Percentiles rank a stretch among this genome's conserved stretches.
Conservation (phyloP, 495 filamentous ascomycete species). For the Immersiella caudata region DNA sequence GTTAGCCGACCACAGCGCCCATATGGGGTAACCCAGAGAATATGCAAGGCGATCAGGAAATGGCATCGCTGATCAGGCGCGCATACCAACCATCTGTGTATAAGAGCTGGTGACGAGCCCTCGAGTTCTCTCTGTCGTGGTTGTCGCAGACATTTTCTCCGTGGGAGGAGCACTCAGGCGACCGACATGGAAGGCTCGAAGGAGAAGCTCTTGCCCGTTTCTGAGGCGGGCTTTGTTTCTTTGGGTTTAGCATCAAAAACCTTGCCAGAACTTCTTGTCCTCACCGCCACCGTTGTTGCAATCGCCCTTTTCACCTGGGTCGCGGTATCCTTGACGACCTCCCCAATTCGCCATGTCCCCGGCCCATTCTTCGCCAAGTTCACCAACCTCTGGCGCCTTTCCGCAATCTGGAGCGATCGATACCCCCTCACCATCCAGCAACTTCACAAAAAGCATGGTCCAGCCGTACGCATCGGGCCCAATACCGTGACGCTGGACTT, state of each 20-base stretch:
- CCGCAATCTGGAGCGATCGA: conserved; percentile 29
- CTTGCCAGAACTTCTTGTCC: background rate
- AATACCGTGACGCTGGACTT: conserved; percentile 53
- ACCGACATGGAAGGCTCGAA: background rate
- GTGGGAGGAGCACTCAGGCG: no score
- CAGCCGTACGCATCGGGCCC: conserved; percentile 58
- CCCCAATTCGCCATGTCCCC: conserved; percentile 18
- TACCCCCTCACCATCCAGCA: conserved; percentile 32
- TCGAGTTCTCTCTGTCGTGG: no score
- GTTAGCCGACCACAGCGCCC: no score
- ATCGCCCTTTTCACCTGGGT: background rate
- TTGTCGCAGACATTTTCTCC: no score
- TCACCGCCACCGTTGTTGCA: background rate
- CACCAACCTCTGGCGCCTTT: conserved; percentile 46
- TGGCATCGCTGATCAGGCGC: no score
- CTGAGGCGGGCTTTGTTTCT: background rate
- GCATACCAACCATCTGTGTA: no score
- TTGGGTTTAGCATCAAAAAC: background rate
- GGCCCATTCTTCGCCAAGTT: conserved; percentile 34
- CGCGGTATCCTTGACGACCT: conserved; percentile 6
- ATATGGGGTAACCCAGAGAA: no score
- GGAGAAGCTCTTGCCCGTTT: background rate
- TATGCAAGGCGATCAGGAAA: no score
- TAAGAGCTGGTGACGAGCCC: no score
- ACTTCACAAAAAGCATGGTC: conserved; percentile 54